These are phyloP conservation scores for Stephanodiscus minutulus DNA, from an alignment of 108 stramenopile species.

Conservation along the genomic window DNA sequence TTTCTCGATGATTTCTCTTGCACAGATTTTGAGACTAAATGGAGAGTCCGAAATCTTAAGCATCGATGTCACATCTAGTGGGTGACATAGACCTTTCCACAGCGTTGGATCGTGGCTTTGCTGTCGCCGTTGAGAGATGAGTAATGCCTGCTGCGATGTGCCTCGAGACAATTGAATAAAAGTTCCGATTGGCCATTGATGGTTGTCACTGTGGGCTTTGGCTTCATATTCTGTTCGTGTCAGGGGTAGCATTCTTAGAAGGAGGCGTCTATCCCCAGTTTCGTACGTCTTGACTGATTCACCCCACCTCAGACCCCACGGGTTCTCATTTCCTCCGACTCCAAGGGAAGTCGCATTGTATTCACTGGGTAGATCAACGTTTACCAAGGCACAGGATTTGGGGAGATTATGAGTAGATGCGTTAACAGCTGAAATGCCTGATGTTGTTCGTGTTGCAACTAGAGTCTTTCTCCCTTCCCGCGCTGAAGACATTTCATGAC, in stretches of 20 bases:
- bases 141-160: conserved; percentile 10
- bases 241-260: conserved; percentile 67
- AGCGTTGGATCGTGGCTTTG: conserved; percentile 57
- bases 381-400: conserved; percentile 14
- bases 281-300: conserved; percentile 8
- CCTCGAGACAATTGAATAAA: conserved; percentile 47
- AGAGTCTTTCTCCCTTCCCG: conserved; percentile 12
- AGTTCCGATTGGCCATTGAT: conserved; percentile 83
- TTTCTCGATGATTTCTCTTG: conserved; percentile 40
- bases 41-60: conserved; percentile 18
- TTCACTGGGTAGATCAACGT: conserved; percentile 17
- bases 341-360: not conserved
- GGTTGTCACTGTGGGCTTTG: conserved; percentile 64
- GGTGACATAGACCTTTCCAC: conserved; percentile 63
- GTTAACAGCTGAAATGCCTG: conserved; percentile 8
- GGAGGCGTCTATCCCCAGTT: conserved; percentile 49
- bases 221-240: conserved; percentile 26
- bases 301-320: conserved; percentile 36
- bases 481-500: not conserved
- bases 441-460: conserved; percentile 31
- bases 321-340: not conserved
- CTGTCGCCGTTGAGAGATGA: conserved; percentile 66
- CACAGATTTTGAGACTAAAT: conserved; percentile 33
- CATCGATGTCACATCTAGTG: conserved; percentile 54
- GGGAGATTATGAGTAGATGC: not conserved